phyloP scores from a whole-genome alignment of 2,329 filamentous ascomycete genomes.

The Xylariaceae sp. region DNA sequence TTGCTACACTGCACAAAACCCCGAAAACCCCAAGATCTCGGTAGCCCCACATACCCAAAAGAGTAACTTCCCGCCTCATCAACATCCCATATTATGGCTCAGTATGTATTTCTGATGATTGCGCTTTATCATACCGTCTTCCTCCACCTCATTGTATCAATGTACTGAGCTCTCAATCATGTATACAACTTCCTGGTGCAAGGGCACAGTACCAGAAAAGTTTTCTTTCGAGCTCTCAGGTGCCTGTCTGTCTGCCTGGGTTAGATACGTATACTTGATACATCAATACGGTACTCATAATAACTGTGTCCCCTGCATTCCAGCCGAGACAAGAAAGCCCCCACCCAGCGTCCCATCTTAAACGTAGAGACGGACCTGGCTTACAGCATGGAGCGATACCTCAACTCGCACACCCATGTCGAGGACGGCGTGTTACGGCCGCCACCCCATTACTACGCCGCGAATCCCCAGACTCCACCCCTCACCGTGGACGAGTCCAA shows the following conservation, averaged over 20 bases:
- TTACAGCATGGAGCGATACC: constrained; percentile 27
- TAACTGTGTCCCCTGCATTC: neutral
- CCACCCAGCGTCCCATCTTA: constrained; percentile 16
- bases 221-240: no score
- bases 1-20: constrained; percentile 7
- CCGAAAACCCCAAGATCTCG: neutral
- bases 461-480: constrained; percentile 9
- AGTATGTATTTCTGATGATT: no score
- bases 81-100: constrained; percentile 17
- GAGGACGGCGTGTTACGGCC: constrained; percentile 23
- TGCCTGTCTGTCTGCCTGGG: no score
- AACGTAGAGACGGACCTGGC: constrained; percentile 22
- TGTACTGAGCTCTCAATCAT: no score
- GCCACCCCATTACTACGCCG: constrained; percentile 16
- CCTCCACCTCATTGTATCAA: no score
- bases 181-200: no score
- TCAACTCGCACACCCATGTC: constrained; percentile 22
- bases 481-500: constrained; percentile 26
- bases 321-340: constrained; percentile 18
- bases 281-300: neutral
- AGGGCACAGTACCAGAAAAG: no score
- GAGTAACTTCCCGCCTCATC: constrained; percentile 11
- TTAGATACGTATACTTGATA: no score
- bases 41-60: constrained; percentile 12
- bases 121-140: no score